Conservation (phyloP, 495 filamentous ascomycete species). For the Lasiosphaeria ovina region DNA sequence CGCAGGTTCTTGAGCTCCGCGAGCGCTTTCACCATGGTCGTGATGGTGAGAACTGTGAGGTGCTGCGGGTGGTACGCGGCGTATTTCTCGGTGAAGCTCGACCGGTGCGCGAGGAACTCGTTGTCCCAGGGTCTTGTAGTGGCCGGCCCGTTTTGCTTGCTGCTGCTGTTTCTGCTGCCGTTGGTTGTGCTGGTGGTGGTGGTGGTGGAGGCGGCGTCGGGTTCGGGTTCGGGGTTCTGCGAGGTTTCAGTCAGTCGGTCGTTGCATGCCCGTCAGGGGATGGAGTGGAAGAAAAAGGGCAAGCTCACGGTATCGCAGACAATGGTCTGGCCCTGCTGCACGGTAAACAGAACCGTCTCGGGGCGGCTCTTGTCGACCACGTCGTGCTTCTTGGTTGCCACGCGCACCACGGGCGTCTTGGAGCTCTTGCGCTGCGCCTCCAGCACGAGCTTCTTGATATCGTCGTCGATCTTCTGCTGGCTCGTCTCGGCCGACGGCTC, state of each 20-base stretch:
- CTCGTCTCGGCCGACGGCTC: not conserved
- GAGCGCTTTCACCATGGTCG: slow-evolving; percentile 11
- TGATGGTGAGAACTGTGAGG: slow-evolving; percentile 6
- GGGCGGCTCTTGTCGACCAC: not conserved
- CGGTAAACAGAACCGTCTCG: not conserved
- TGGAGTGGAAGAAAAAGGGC: not conserved
- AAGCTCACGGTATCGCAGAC: slow-evolving; percentile 17
- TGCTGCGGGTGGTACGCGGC: slow-evolving; percentile 6
- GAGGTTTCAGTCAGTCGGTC: too few relatives aligned
- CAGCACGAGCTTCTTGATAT: slow-evolving; percentile 9
- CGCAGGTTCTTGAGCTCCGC: slow-evolving; percentile 16
- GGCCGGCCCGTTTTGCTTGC: too few relatives aligned
- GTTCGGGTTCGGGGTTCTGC: too few relatives aligned
- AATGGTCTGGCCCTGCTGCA: slow-evolving; percentile 10
- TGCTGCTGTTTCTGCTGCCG: too few relatives aligned
- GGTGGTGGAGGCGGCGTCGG: too few relatives aligned
- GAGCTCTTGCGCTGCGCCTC: not conserved
- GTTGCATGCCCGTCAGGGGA: not conserved
- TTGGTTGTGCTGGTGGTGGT: too few relatives aligned
- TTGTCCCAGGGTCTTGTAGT: too few relatives aligned
- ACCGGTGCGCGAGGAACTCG: too few relatives aligned
- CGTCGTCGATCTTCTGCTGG: not conserved
- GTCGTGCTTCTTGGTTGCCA: slow-evolving; percentile 4
- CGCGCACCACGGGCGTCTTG: slow-evolving; percentile 14
- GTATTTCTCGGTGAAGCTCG: not conserved